phyloP scores from a whole-genome alignment of 2,329 filamentous ascomycete species.

The Penicillium paneum region DNA sequence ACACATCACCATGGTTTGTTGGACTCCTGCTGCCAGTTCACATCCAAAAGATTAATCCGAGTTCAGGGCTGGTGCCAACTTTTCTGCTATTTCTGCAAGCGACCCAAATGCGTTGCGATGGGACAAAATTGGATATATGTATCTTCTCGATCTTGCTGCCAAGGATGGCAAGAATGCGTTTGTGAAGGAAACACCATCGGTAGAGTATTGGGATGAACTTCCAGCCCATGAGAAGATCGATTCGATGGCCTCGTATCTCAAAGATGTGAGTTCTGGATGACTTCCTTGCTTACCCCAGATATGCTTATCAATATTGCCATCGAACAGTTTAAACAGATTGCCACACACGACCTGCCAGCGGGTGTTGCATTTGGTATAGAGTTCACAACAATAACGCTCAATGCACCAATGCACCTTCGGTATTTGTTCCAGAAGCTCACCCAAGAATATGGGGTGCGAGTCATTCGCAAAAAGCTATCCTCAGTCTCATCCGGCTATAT shows the following conservation, averaged over 20 bases:
- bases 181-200: constrained; percentile 34
- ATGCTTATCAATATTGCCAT: not conserved
- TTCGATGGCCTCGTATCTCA: constrained; percentile 42
- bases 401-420: constrained; percentile 38
- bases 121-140: constrained; percentile 42
- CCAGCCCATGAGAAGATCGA: constrained; percentile 43
- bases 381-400: constrained; percentile 40
- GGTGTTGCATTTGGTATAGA: constrained; percentile 37
- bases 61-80: constrained; percentile 44
- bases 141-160: constrained; percentile 37
- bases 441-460: not conserved
- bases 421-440: constrained; percentile 29
- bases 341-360: constrained; percentile 27
- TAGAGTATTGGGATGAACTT: constrained; percentile 44
- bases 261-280: constrained; percentile 30
- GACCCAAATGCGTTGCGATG: constrained; percentile 44
- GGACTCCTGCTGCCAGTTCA: not conserved
- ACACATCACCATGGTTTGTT: constrained; percentile 44
- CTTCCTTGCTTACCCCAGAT: not conserved
- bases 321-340: constrained; percentile 20
- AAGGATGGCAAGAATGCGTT: constrained; percentile 36
- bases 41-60: not conserved
- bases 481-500: constrained; percentile 2
- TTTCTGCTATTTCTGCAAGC: constrained; percentile 45
- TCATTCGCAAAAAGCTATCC: not conserved